phyloP scores from a whole-genome alignment of 2,329 filamentous ascomycete genomes.

The Cladophialophora bantiana region DNA sequence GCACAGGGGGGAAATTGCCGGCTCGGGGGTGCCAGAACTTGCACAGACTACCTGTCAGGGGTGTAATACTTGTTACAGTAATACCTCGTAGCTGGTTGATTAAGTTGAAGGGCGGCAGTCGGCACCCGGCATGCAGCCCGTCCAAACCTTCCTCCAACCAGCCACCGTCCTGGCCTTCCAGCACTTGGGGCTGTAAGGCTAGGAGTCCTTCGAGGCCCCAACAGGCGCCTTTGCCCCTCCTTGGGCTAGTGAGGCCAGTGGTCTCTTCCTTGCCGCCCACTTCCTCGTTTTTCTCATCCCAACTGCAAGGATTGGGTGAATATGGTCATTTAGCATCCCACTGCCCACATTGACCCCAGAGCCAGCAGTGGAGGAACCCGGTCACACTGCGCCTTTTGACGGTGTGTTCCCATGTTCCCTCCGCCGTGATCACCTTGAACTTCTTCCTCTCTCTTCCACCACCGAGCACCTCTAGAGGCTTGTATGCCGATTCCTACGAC shows the following conservation, averaged over 20 bases:
- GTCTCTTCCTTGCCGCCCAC: neutral
- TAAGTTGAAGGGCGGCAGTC: constrained; percentile 2
- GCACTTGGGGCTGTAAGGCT: neutral
- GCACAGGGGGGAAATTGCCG: too few relatives aligned
- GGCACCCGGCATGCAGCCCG: neutral
- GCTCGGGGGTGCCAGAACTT: too few relatives aligned
- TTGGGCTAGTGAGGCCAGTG: neutral
- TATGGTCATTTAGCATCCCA: constrained; percentile 3
- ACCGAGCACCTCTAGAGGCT: neutral
- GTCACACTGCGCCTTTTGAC: constrained; percentile 29
- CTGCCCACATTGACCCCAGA: constrained; percentile 4
- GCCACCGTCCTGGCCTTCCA: neutral
- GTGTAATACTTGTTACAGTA: too few relatives aligned
- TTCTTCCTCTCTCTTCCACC: neutral
- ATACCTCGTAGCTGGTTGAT: neutral
- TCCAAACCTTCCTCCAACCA: neutral
- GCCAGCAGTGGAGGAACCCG: constrained; percentile 16
- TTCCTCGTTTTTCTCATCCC: constrained; percentile 4
- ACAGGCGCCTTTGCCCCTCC: constrained; percentile 9
- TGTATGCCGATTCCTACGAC: neutral
- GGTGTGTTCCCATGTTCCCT: constrained; percentile 1
- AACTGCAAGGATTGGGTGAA: constrained; percentile 14
- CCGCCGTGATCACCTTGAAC: neutral
- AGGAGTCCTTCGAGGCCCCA: neutral
- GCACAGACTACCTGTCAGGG: too few relatives aligned